Percentiles rank a stretch among this genome's conserved stretches.
Evolutionary conservation across 1,284 basidiomycete genomes (phyloP).

Genomic region (Marasmius sp.): DNA sequence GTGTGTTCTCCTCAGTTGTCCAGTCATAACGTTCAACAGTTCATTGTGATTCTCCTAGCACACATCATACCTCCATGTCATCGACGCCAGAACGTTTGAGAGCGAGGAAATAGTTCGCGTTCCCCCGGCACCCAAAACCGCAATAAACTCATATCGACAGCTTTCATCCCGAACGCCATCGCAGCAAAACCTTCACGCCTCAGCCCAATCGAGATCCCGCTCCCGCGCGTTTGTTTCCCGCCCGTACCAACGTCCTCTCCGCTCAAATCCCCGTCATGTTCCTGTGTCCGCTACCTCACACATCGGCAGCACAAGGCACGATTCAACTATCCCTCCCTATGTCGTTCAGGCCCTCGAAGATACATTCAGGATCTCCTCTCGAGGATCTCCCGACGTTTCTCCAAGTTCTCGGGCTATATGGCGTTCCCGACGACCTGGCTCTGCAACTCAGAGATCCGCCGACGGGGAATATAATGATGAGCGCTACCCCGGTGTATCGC

Average conservation of each 20-base stretch:
- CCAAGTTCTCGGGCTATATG: neutral
- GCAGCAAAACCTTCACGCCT: neutral
- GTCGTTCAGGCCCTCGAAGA: conserved; percentile 55
- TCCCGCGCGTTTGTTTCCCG: conserved; percentile 4
- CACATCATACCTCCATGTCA: conserved; percentile 69
- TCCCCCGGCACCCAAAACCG: conserved; percentile 36
- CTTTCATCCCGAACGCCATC: neutral
- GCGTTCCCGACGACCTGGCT: neutral
- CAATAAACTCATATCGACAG: conserved; percentile 17
- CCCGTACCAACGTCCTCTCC: conserved; percentile 9
- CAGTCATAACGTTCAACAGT: conserved; percentile 1
- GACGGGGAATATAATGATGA: conserved; percentile 1
- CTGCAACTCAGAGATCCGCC: neutral
- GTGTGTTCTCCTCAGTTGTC: conserved; percentile 36
- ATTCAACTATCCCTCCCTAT: conserved; percentile 26
- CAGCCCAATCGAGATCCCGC: neutral
- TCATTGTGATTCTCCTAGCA: conserved; percentile 46
- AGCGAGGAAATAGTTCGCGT: conserved; percentile 68
- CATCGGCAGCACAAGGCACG: conserved; percentile 17
- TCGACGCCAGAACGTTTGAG: conserved; percentile 82
- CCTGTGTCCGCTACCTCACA: conserved; percentile 20
- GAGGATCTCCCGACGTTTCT: conserved; percentile 1
- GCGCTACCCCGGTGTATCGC: conserved; percentile 25
- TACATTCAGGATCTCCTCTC: conserved; percentile 47
- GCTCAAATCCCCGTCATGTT: conserved; percentile 1